Evolutionary conservation across 176 grass and related monocot genomes (phyloP), one percentile per base, ranked within the genome.

Genomic region (Pharus latifolius): DNA sequence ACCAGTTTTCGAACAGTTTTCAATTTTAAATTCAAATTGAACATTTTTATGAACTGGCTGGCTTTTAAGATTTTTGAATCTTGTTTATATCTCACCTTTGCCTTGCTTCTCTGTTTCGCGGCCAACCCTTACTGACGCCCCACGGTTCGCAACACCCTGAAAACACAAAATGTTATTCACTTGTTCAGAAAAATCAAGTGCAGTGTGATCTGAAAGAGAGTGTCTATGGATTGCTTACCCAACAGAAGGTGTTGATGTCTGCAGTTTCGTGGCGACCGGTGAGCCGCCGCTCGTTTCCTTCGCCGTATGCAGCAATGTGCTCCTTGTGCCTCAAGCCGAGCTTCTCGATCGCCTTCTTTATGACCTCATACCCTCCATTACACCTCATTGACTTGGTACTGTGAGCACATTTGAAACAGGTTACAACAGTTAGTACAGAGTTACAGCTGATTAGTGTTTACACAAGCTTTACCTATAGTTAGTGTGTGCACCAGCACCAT

Each of bases 311-410:
- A 43, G 80, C 83, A 45, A 97, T 97, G 69, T 97, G 93, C 54
- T 90, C 86, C 51, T 29, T 56, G 83, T 97, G 93, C 31, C 86
- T 80, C 61, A 60, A 13, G 19, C 63, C 65, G 0, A 97, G 78
- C 24, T 92, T 97, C 23, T 72, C 17, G 54, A 97, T 92, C 43
- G 93, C 93, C 57, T 70, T 49, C 89, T 97, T 64, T 68, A 97
- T 97, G 64, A 75, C 77, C 54, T 80, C 86, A 48, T 87, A 97
- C 42, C 93, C 86, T 42, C 93, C 93, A 1, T 92, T 70, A 46
- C 74, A 50, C 80, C 93, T 92, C 93, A 90, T 97, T 17, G 93
- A 87, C 72, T 90, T 87, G 74, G 93, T 96, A 42, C 93, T 89
- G 56, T 19, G 75, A 35, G 5, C 26, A 49, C 16, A 19, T 6